Evolutionary conservation across 2,329 filamentous ascomycete genomes (phyloP).

Genomic region (Monosporascus sp.): DNA sequence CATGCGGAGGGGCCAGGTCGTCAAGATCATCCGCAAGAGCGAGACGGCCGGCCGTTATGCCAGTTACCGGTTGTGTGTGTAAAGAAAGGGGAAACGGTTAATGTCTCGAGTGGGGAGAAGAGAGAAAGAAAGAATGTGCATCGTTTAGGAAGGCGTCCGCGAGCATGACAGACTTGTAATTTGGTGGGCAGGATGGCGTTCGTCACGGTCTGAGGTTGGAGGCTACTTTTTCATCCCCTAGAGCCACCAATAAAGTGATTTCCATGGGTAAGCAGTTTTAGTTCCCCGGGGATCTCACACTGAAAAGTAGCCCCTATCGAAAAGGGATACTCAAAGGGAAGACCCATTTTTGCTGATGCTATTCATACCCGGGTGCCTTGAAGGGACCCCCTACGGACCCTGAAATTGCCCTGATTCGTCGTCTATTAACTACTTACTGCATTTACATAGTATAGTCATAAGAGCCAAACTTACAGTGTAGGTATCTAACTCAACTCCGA

Average conservation of each 20-base stretch:
- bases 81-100: slow-evolving; percentile 14
- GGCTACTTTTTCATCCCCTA: neutral
- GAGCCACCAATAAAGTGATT: neutral
- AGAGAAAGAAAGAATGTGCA: slow-evolving; percentile 5
- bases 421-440: too few species aligned
- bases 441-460: too few species aligned
- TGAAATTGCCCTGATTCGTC: too few species aligned
- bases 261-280: neutral
- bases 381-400: too few species aligned
- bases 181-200: slow-evolving; percentile 10
- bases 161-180: neutral
- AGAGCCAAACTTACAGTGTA: too few species aligned
- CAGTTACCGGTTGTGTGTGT: slow-evolving; percentile 75
- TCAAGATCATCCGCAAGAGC: slow-evolving; percentile 95
- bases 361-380: too few species aligned
- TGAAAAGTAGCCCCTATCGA: too few species aligned
- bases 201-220: neutral
- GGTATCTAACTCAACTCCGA: too few species aligned
- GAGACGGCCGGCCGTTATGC: slow-evolving; percentile 96
- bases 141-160: neutral
- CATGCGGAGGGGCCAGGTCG: slow-evolving; percentile 84
- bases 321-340: too few species aligned
- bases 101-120: neutral
- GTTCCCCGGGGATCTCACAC: too few species aligned
- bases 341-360: too few species aligned